Base-by-base conservation (phyloP, 2,329 filamentous ascomycete genomes). In the Hypoxylon sp. region DNA sequence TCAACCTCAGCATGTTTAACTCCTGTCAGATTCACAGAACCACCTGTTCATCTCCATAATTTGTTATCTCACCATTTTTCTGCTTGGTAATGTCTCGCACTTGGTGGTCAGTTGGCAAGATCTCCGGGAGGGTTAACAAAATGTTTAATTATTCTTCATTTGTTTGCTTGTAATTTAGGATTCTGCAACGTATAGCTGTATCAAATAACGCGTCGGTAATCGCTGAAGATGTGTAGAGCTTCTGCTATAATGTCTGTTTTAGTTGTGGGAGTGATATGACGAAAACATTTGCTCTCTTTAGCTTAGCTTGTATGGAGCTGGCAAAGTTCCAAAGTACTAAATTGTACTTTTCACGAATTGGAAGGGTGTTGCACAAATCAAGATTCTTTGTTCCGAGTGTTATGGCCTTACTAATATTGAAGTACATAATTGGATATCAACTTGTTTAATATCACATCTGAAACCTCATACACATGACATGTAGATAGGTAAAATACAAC, bases 221-320 rank as follows among this genome's bases (percentile, higher is more conserved):
- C 23, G 17, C n/a, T 36, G 25, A 61, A 36, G 48, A 34, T 17
- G 36, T 28, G 49, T 50, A 43, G 50, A 43, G 41, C 43, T 48
- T n/a, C 23, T 32, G 17, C 34, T 48, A 38, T 49, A 9, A 41
- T 9, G 5, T 41, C n/a, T 19, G 19, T 25, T n/a, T 5, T 21
- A 43, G 25, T 5, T 55, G 28, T 48, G 41, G 30, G 19, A 25
- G 14, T 25, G 5, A 5, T 25, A 62, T 63, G 59, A 66, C 59
- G 63, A 55, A 62, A 62, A 23, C 23, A 23, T 23, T 23, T 23
- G 23, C 23, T 23, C 23, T 23, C 5, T 23, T 23, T 5, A 23
- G 23, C 23, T 23, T 5, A 23, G 23, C 23, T 23, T 23, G 23
- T 5, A 23, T 23, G 23, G 2, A 23, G 23, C 23, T 5, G 23